Evolutionary conservation across 495 filamentous ascomycete species (phyloP).

Genomic region (Tirmania nivea): DNA sequence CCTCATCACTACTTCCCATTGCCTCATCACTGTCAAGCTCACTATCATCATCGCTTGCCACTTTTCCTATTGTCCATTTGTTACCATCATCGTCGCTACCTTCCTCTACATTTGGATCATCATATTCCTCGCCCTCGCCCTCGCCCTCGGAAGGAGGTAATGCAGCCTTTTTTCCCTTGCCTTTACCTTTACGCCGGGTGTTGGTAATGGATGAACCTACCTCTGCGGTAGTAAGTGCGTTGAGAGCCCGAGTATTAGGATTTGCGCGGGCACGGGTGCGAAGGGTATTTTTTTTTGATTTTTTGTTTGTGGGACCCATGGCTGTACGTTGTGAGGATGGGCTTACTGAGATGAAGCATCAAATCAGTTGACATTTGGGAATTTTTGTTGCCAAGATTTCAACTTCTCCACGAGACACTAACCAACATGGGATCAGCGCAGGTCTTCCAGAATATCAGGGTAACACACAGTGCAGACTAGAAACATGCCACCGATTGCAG

Average conservation of each 20-base stretch:
- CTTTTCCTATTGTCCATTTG: constrained; percentile 63
- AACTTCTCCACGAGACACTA: too few species aligned
- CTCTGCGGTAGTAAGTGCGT: constrained; percentile 71
- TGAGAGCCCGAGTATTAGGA: constrained; percentile 36
- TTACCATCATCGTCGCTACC: constrained; percentile 77
- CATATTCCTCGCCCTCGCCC: constrained; percentile 27
- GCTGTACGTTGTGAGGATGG: too few species aligned
- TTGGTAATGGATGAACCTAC: constrained; percentile 30
- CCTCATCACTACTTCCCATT: constrained; percentile 73
- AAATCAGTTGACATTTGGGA: too few species aligned
- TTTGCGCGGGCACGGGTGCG: not conserved
- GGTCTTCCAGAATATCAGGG: too few species aligned
- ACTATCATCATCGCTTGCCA: constrained; percentile 52
- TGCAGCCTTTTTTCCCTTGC: constrained; percentile 34
- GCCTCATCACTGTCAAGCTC: constrained; percentile 87
- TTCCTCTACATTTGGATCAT: constrained; percentile 24
- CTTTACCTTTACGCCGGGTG: constrained; percentile 30
- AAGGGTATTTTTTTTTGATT: not conserved
- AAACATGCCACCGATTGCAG: too few species aligned
- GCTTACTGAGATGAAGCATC: too few species aligned
- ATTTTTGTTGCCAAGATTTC: too few species aligned
- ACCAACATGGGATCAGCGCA: too few species aligned
- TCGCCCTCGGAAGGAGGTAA: constrained; percentile 20
- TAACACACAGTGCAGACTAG: too few species aligned
- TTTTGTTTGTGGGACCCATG: too few species aligned